Evolutionary conservation across 106 monocot species (phyloP), one percentile per base, ranked within the genome.

Genomic region (Phalaenopsis aphrodite): DNA sequence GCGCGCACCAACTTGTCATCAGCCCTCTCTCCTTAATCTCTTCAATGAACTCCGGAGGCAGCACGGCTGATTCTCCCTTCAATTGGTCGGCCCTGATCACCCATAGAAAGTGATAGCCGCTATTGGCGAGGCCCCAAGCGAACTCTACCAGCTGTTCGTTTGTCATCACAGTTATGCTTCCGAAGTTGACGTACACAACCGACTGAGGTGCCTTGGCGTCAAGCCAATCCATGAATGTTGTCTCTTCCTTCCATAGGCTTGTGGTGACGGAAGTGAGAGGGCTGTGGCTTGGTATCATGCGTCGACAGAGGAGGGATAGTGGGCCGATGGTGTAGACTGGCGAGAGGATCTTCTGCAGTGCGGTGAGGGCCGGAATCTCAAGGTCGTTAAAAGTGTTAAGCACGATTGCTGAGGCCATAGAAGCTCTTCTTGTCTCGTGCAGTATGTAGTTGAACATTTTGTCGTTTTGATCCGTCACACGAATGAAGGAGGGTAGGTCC

Each of bases 261-360:
- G 74, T 36, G 24, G 30, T 39, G 55, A 77, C 7, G 23, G 49
- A 55, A 45, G 43, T 45, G 30, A 30, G 30, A 30, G 43, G 43
- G 43, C 43, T 69, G 19, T 23, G 6, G 49, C 11, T 36, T 3
- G 36, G 47, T 8, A 56, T 52, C n/a, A 16, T 17, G 37, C 4
- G 55, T 8, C 15, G 16, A 48, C 12, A 2, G 1, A 38, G 55
- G 15, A 57, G 3, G 1, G 30, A 39, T 18, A 78, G 78, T 5
- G 78, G 78, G 41, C 78, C 78, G 39, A 78, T 39, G 56, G 78
- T 15, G 14, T 56, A 78, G 56, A 78, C 17, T 15, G 78, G 39
- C 5, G 57, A 57, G 38, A 78, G 78, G 18, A 56, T 17, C 46
- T 47, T 76, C 24, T 23, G 52, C 23, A 76, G 23, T 72, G 46